phyloP scores from a whole-genome alignment of 1,284 basidiomycete genomes.

The Termitomyces sp. region DNA sequence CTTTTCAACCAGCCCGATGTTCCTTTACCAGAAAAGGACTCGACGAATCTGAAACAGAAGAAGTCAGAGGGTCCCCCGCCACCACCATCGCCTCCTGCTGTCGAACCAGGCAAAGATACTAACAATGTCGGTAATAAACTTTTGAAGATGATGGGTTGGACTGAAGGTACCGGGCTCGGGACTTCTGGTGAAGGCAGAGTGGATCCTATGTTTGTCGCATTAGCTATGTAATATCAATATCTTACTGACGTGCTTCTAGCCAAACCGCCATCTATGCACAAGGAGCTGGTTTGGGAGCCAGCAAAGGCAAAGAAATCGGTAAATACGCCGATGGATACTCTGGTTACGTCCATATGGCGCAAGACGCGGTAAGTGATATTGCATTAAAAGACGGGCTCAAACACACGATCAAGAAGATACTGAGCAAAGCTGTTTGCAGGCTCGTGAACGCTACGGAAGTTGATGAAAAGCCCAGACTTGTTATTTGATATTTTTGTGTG shows the following conservation, averaged over 20 bases:
- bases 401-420: constrained; percentile 14
- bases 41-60: constrained; percentile 32
- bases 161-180: constrained; percentile 82
- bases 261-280: constrained; percentile 81
- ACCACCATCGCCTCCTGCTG: constrained; percentile 52
- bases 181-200: constrained; percentile 75
- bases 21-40: constrained; percentile 55
- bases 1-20: constrained; percentile 88
- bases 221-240: not conserved
- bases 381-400: constrained; percentile 13
- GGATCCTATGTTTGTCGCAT: constrained; percentile 63
- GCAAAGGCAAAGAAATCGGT: constrained; percentile 79
- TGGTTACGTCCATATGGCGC: constrained; percentile 71
- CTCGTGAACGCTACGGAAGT: constrained; percentile 37
- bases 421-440: constrained; percentile 30
- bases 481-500: not conserved
- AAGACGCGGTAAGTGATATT: constrained; percentile 51
- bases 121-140: constrained; percentile 86
- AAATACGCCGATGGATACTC: constrained; percentile 69
- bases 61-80: constrained; percentile 57
- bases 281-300: constrained; percentile 83
- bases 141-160: constrained; percentile 96
- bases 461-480: constrained; percentile 16
- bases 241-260: constrained; percentile 29
- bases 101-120: constrained; percentile 71